Evolutionary conservation across 495 filamentous ascomycete species (phyloP), one percentile per base, ranked within the genome.

Genomic region (Apiosordaria backusii): DNA sequence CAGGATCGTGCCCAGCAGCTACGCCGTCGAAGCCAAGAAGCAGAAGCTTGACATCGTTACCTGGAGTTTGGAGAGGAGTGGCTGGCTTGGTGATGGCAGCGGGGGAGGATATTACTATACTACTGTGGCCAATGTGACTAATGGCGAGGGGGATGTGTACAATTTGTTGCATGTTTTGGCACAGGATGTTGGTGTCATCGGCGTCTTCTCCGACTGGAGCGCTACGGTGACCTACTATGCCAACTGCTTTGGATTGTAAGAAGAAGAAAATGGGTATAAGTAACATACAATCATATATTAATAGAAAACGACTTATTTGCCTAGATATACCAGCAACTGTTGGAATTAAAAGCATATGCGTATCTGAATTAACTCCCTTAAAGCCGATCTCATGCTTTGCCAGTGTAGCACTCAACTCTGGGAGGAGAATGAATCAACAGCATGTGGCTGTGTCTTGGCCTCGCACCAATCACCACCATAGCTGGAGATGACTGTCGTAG

Each of bases 201-300:
- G 75, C 2, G 82, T 89, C 22, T 89, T 88, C 65, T 82, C 83
- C 10, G 87, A 88, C 70, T 89, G 87, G 87, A 80, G 81, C 4
- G 84, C 83, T 0, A 87, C 85, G 4, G 78, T 85, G 7, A 87
- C 82, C 3, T 89, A 86, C 60, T 89, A 86, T 76, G 86, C 86
- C 63, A 87, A 84, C 64, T 89, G 85, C 71, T 80, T 88, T 59
- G 83, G 82, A 4, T 61, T 82, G 18, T 76, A 55, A n/a, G 5
- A 7, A 29, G n/a, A n/a, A n/a, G n/a, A n/a, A n/a, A n/a, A n/a
- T n/a, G n/a, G n/a, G n/a, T n/a, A n/a, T n/a, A n/a, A n/a, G n/a
- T n/a, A n/a, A n/a, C n/a, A n/a, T n/a, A n/a, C n/a, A n/a, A n/a
- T n/a, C n/a, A n/a, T n/a, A n/a, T n/a, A n/a, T n/a, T n/a, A n/a